Evolutionary conservation across 371 early-diverging fungal genomes (phyloP).

Genomic region (Lichtheimia ornata): DNA sequence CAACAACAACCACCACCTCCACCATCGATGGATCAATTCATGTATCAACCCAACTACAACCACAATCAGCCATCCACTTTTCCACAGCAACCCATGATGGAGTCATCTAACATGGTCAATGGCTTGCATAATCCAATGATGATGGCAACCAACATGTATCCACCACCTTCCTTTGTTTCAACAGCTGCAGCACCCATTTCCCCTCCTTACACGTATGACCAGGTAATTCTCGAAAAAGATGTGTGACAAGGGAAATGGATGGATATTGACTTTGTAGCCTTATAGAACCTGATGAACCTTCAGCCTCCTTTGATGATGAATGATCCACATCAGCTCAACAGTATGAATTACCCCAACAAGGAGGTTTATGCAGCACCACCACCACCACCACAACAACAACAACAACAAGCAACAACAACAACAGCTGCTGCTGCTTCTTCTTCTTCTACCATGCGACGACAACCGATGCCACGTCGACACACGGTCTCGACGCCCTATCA

Average conservation of each 20-base stretch:
- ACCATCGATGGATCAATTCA: neutral
- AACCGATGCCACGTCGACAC: conserved; percentile 44
- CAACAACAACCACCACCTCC: neutral
- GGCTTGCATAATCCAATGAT: no score
- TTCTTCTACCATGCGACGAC: conserved; percentile 4
- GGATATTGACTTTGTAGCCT: no score
- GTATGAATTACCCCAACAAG: neutral
- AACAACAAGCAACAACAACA: conserved; percentile 9
- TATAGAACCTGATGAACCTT: neutral
- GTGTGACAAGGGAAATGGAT: no score
- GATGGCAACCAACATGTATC: no score
- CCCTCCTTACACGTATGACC: no score
- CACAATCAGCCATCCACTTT: no score
- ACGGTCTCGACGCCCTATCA: conserved; percentile 46
- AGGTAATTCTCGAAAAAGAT: no score
- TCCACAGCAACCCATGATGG: no score
- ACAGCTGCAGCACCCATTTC: no score
- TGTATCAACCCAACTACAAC: no score
- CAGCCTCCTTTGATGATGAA: neutral
- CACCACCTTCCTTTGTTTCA: no score
- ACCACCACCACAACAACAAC: conserved; percentile 7
- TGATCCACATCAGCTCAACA: neutral
- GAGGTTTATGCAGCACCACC: neutral
- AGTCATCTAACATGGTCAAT: no score
- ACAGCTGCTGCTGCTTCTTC: conserved; percentile 1